Evolutionary conservation across 106 monocot genomes (phyloP), one percentile per base, ranked within the genome.

Genomic region (Apostasia shenzhenica): DNA sequence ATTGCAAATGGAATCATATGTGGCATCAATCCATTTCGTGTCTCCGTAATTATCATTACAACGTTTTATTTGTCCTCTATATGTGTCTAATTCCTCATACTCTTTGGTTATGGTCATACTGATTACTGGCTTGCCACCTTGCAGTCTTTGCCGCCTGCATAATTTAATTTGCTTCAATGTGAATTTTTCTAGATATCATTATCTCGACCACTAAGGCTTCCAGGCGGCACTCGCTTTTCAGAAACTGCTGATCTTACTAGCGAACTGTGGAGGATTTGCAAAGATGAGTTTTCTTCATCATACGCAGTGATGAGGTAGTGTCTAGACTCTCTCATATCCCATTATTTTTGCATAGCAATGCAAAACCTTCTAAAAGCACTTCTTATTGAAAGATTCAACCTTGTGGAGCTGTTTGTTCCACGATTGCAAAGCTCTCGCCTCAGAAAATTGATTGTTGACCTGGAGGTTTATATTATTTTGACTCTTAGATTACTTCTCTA

Each of bases 211-310:
- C 48, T 99, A 67, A 87, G 87, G 71, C 78, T 99, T 77, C 97
- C 92, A 6, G 85, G 87, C 5, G 66, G 72, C 67, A 71, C 73
- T 69, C 9, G 54, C 54, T 79, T 76, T 46, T 70, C 56, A 65
- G 78, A 79, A 66, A 73, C 64, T 66, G 65, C n/a, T 46, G 48
- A 74, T 63, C 79, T 99, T 40, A 39, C 41, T 49, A 68, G 54
- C 38, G 82, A 81, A 82, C 71, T 84, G 11, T 99, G 97, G 97
- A 81, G 92, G 60, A 85, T 99, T 70, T 81, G 87, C 66, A 99
- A 99, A 68, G 90, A 99, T 83, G 97, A 92, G 66, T 12, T 85
- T 77, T 8, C 87, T 70, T 87, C 97, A 54, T 87, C 87, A 43
- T 90, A 79, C 87, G 79, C 84, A 50, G 79, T 77, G 40, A 99